phyloP scores from a whole-genome alignment of 179 eudicot genomes.

The Carnegiea gigantea region DNA sequence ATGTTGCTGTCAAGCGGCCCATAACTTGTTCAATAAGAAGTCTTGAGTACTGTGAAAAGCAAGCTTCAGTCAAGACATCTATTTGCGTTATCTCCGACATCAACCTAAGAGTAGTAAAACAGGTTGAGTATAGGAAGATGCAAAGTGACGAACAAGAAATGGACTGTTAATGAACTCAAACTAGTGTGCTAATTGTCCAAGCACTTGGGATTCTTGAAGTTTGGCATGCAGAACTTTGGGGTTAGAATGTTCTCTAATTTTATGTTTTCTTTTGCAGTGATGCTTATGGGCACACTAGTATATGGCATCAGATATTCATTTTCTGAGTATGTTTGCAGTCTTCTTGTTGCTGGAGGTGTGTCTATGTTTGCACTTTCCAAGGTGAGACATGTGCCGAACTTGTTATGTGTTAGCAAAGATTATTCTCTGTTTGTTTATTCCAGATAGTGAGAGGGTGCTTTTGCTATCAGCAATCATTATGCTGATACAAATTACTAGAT shows the following conservation, averaged over 20 bases:
- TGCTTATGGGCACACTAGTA: constrained; percentile 93
- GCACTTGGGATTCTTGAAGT: neutral
- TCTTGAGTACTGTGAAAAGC: neutral
- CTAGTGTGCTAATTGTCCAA: neutral
- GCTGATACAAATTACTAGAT: neutral
- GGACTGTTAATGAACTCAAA: neutral
- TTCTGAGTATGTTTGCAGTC: constrained; percentile 79
- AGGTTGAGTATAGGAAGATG: neutral
- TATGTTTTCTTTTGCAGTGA: constrained; percentile 51
- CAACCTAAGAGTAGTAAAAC: neutral
- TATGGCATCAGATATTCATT: constrained; percentile 84
- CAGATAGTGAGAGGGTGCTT: neutral
- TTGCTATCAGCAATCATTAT: neutral
- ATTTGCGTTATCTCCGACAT: too few species aligned
- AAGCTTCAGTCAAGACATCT: neutral
- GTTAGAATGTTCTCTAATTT: neutral
- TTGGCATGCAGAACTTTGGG: neutral
- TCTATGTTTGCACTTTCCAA: constrained; percentile 87
- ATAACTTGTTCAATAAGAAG: neutral
- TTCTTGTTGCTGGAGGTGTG: constrained; percentile 97
- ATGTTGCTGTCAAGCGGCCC: neutral
- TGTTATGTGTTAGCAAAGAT: neutral
- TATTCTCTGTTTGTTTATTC: neutral
- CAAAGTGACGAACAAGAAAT: neutral
- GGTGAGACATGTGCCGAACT: constrained; percentile 38